Base-by-base conservation (phyloP, 1,284 basidiomycete species). In the Ustilago sp. region DNA sequence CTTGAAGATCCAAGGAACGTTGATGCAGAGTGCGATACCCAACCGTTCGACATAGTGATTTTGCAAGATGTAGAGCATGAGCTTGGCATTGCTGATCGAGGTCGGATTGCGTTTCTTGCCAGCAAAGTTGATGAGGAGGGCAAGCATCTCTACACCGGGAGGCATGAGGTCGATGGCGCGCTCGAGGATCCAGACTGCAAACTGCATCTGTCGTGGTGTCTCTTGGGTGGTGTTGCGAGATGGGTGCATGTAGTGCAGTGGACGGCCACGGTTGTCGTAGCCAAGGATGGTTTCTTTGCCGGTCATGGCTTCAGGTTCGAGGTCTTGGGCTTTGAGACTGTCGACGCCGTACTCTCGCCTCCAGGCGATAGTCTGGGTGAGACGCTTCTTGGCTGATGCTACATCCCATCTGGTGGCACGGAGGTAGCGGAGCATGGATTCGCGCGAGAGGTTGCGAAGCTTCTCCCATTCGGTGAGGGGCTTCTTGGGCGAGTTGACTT, bases 121-220 rank as follows among this genome's bases (percentile, higher is more conserved):
- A 36, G 74, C 80, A 74, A 82, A 83, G 63, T 81, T 82, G 77
- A 83, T 81, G 51, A 82, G 66, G 8, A 78, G 76, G 43, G 73
- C 76, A 63, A 87, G 71, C 67, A 85, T 80, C 67, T 87, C 86
- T 23, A 86, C 83, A 35, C 83, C 84, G 6, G 83, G 83, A 3
- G 85, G 84, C 85, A 86, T 86, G 56, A 87, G 64, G 67, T 86
- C 86, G 62, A 87, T 84, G 47, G 82, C 78, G 13, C 82, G 73
- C 68, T 87, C 87, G 23, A 87, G 77, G 63, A 85, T 83, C 86
- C 86, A 88, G 4, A 88, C 86, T 36, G 87, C 86, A 50, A 83
- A 87, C 43, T 84, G 80, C 78, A 87, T 87, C 70, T 87, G 87
- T 17, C 79, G 48, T 0, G 83, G 84, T 4, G 83, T 81, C 56